Conservation (phyloP, 78 protist species). For the Emiliania huxleyi region DNA sequence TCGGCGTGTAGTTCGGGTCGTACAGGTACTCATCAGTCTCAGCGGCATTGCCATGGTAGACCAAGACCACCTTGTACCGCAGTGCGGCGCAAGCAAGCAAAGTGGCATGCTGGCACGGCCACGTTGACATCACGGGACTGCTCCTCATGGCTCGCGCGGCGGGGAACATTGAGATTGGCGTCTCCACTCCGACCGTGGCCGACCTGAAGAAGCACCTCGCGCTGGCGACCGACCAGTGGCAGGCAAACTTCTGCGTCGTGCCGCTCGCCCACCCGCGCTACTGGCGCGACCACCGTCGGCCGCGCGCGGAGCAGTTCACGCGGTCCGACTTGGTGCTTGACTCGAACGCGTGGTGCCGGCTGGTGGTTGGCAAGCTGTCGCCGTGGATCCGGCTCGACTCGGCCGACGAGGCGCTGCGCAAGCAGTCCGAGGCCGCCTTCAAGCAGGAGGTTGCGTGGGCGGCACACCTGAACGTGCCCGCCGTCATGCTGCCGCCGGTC, state of each 20-base stretch:
- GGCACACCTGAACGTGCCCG: constrained; percentile 67
- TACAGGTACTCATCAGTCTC: too few species aligned
- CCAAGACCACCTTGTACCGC: too few species aligned
- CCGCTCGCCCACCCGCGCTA: constrained; percentile 62
- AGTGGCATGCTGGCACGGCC: too few species aligned
- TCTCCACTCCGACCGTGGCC: not conserved
- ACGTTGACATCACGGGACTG: too few species aligned
- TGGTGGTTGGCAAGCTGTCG: constrained; percentile 61
- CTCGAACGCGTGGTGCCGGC: constrained; percentile 51
- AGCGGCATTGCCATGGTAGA: too few species aligned
- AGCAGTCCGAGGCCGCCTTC: constrained; percentile 37
- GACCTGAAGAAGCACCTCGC: not conserved
- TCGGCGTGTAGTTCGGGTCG: too few species aligned
- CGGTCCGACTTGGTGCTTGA: constrained; percentile 56
- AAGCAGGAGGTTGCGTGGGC: constrained; percentile 74
- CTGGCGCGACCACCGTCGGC: not conserved
- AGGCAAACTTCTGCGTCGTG: constrained; percentile 38
- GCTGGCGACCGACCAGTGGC: not conserved
- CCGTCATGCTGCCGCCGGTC: constrained; percentile 67
- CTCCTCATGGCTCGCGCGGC: too few species aligned
- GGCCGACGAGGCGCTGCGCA: not conserved
- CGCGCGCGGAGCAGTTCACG: constrained; percentile 53
- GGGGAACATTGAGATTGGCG: too few species aligned
- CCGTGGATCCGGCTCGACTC: constrained; percentile 41
- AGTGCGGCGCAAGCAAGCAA: too few species aligned